Evolutionary conservation across 352 stramenopile genomes (phyloP).

Genomic region (Phytophthora multivora): DNA sequence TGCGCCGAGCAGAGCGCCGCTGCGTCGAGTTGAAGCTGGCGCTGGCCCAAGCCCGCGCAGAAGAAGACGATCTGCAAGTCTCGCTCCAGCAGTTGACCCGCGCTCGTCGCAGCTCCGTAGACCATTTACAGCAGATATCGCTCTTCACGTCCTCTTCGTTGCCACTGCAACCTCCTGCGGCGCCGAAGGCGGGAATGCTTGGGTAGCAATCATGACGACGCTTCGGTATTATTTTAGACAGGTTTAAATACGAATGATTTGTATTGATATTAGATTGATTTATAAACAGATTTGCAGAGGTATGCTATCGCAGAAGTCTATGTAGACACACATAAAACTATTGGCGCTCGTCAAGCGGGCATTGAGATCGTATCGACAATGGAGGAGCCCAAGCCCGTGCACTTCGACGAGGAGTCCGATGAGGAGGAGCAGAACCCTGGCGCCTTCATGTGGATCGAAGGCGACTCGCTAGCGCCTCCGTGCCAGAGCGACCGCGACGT

Average conservation of each 20-base stretch:
- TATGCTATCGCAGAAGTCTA: background rate
- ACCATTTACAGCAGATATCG: slow-evolving; percentile 68
- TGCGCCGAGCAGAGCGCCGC: slow-evolving; percentile 66
- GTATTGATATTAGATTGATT: background rate
- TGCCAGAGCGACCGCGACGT: slow-evolving; percentile 65
- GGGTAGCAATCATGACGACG: slow-evolving; percentile 5
- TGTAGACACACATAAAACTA: background rate
- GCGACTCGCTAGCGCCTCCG: slow-evolving; percentile 60
- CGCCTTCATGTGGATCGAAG: slow-evolving; percentile 69
- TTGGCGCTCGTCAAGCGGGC: background rate
- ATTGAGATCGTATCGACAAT: background rate
- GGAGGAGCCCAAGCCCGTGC: slow-evolving; percentile 27
- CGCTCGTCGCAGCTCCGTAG: slow-evolving; percentile 49
- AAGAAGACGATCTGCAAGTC: slow-evolving; percentile 68
- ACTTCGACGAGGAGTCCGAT: slow-evolving; percentile 36
- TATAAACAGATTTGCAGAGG: background rate
- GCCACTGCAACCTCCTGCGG: slow-evolving; percentile 26
- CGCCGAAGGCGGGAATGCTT: slow-evolving; percentile 21
- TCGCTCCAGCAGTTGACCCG: slow-evolving; percentile 55
- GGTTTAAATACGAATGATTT: background rate
- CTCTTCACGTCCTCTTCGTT: slow-evolving; percentile 45
- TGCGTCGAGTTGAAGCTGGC: slow-evolving; percentile 65
- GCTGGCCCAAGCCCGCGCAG: slow-evolving; percentile 58
- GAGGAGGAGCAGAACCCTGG: slow-evolving; percentile 52
- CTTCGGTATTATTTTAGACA: slow-evolving; percentile 22